phyloP scores from a whole-genome alignment of 129 eudicot genomes.

The Saposhnikovia divaricata region DNA sequence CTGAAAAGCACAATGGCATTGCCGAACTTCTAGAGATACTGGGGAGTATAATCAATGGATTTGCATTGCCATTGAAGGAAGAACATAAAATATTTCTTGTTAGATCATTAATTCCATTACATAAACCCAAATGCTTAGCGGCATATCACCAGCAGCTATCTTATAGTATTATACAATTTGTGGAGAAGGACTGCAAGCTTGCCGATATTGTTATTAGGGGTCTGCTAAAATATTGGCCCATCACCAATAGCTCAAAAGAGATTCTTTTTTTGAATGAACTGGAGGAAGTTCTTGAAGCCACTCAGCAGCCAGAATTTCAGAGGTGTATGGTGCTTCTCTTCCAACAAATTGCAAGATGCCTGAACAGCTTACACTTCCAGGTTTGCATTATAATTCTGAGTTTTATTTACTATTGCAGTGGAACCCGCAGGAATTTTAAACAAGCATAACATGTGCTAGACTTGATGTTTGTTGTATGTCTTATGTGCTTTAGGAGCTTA shows the following conservation, averaged over 20 bases:
- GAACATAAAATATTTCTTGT: slow-evolving; percentile 80
- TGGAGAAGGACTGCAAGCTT: slow-evolving; percentile 76
- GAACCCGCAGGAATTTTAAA: not conserved
- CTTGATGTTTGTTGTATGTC: not conserved
- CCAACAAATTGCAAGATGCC: slow-evolving; percentile 56
- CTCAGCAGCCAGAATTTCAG: slow-evolving; percentile 71
- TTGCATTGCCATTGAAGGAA: slow-evolving; percentile 75
- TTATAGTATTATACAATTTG: slow-evolving; percentile 71
- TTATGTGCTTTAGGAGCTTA: not conserved
- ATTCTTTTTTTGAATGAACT: slow-evolving; percentile 73
- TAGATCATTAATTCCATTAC: slow-evolving; percentile 65
- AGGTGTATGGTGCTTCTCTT: slow-evolving; percentile 77
- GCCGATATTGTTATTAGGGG: slow-evolving; percentile 86
- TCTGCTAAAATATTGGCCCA: slow-evolving; percentile 67
- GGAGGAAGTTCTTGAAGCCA: slow-evolving; percentile 79
- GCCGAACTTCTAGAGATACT: slow-evolving; percentile 68
- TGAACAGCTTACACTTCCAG: slow-evolving; percentile 84
- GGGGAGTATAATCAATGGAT: slow-evolving; percentile 74
- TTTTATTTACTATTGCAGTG: not conserved
- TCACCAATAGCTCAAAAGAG: slow-evolving; percentile 71
- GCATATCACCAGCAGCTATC: slow-evolving; percentile 80
- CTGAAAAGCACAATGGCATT: slow-evolving; percentile 73
- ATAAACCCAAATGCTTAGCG: slow-evolving; percentile 70
- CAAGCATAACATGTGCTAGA: not conserved
- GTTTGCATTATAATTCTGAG: slow-evolving; percentile 17